These are phyloP conservation scores for Venturia carpophila DNA, from an alignment of 2,329 filamentous ascomycete species.

Conservation along the genomic window DNA sequence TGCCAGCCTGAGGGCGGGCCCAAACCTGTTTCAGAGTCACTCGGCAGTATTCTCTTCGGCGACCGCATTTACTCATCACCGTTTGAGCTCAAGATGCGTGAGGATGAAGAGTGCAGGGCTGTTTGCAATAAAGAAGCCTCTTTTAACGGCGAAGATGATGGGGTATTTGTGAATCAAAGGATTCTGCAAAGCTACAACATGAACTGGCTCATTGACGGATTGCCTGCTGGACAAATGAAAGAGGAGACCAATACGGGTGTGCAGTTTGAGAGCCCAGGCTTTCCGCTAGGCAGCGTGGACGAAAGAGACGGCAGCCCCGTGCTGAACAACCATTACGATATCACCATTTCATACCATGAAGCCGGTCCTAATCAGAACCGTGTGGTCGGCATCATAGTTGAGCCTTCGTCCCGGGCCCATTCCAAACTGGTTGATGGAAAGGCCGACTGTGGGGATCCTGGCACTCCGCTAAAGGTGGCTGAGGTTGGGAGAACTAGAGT, in stretches of 20 bases:
- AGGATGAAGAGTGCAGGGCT: constrained; percentile 79
- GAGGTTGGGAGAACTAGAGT: constrained; percentile 59
- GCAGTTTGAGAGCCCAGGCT: constrained; percentile 85
- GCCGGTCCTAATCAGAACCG: constrained; percentile 65
- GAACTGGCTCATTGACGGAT: constrained; percentile 91
- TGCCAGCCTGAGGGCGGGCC: constrained; percentile 72
- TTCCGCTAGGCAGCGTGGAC: constrained; percentile 58
- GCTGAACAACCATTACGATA: constrained; percentile 94
- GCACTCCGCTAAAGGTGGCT: constrained; percentile 52
- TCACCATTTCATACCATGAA: constrained; percentile 84
- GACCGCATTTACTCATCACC: constrained; percentile 97
- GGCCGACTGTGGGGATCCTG: constrained; percentile 54
- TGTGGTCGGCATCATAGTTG: constrained; percentile 85
- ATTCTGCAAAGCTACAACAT: constrained; percentile 83
- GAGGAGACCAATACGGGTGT: constrained; percentile 67
- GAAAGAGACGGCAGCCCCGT: constrained; percentile 32
- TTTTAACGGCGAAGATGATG: constrained; percentile 52
- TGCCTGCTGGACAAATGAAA: constrained; percentile 81
- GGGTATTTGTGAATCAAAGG: constrained; percentile 72
- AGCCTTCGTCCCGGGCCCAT: constrained; percentile 65
- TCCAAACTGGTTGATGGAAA: constrained; percentile 44
- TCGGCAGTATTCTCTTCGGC: constrained; percentile 95
- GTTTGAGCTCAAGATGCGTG: constrained; percentile 77
- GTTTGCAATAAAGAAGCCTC: constrained; percentile 56
- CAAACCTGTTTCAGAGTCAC: constrained; percentile 72